Conservation (phyloP, 2,329 filamentous ascomycete species). For the Diaporthe caulivora region DNA sequence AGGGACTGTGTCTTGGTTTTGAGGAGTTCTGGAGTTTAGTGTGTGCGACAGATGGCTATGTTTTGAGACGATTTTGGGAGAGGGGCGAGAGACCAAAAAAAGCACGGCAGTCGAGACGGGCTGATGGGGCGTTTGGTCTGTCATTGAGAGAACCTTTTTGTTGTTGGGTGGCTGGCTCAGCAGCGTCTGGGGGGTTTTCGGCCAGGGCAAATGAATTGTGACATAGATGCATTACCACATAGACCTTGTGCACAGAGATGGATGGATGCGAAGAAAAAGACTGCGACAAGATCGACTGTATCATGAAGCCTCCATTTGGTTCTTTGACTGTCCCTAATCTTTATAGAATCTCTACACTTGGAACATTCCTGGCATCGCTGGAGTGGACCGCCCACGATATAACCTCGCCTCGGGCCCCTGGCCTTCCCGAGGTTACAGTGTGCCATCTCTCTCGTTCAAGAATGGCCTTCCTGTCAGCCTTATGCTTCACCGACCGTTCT, state of each 20-base stretch:
- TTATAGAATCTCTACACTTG: constrained; percentile 3
- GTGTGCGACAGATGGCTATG: background rate
- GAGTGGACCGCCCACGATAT: background rate
- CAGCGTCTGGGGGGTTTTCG: constrained; percentile 14
- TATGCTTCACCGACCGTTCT: constrained; percentile 13
- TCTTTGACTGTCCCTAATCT: background rate
- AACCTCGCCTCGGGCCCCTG: constrained; percentile 13
- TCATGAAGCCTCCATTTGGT: background rate
- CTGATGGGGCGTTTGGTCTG: constrained; percentile 31
- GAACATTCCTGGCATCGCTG: background rate
- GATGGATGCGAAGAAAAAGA: constrained; percentile 10
- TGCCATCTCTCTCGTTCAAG: constrained; percentile 3
- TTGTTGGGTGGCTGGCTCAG: constrained; percentile 26
- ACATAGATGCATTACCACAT: constrained; percentile 28
- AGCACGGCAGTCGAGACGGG: constrained; percentile 18
- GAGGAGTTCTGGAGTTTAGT: constrained; percentile 33
- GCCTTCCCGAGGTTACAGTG: background rate
- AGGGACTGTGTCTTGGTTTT: background rate
- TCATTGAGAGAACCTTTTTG: background rate
- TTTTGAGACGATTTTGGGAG: background rate
- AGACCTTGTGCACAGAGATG: constrained; percentile 24
- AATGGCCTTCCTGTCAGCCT: constrained; percentile 10
- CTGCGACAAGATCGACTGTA: constrained; percentile 27
- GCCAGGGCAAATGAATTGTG: background rate
- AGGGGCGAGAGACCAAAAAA: constrained; percentile 27